Percentiles rank a stretch among this genome's conserved stretches.
These are phyloP conservation scores for Elasticomyces elasticus DNA, from an alignment of 495 filamentous ascomycete genomes.

Conservation along the genomic window DNA sequence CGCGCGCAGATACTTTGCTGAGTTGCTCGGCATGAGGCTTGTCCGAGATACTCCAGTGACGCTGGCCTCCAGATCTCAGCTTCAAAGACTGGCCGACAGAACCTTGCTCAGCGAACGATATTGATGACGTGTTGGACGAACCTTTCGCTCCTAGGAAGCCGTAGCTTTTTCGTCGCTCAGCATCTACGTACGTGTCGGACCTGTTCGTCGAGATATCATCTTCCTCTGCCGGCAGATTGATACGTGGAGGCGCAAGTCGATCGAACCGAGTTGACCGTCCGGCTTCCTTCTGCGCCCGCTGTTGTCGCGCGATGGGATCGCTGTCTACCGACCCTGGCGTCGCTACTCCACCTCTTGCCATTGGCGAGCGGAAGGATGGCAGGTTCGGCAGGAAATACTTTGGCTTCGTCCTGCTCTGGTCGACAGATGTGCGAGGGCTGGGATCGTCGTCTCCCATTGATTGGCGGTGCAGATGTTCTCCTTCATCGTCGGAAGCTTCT, in stretches of 20 bases:
- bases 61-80: slow-evolving; percentile 12
- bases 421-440: slow-evolving; percentile 6
- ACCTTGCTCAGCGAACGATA: not conserved
- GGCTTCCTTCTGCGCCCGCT: slow-evolving; percentile 25
- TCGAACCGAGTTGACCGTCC: slow-evolving; percentile 32
- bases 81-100: not conserved
- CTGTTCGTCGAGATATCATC: not conserved
- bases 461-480: not conserved
- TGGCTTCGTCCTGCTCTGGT: slow-evolving; percentile 20
- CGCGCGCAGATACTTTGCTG: slow-evolving; percentile 44
- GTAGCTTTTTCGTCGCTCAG: slow-evolving; percentile 13
- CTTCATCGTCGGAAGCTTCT: not conserved
- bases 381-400: slow-evolving; percentile 37
- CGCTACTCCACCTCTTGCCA: slow-evolving; percentile 21
- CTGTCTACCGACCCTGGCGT: slow-evolving; percentile 4
- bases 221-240: slow-evolving; percentile 44
- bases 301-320: slow-evolving; percentile 35
- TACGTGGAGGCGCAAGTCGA: slow-evolving; percentile 50
- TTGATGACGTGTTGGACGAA: not conserved
- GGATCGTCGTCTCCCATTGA: not conserved
- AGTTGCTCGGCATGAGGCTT: slow-evolving; percentile 32
- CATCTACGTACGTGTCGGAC: not conserved
- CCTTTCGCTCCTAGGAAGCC: slow-evolving; percentile 11
- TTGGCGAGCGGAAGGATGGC: slow-evolving; percentile 43
- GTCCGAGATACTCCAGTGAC: slow-evolving; percentile 66